Evolutionary conservation across 352 stramenopile genomes (phyloP).

Genomic region (Phytophthora colocasiae): DNA sequence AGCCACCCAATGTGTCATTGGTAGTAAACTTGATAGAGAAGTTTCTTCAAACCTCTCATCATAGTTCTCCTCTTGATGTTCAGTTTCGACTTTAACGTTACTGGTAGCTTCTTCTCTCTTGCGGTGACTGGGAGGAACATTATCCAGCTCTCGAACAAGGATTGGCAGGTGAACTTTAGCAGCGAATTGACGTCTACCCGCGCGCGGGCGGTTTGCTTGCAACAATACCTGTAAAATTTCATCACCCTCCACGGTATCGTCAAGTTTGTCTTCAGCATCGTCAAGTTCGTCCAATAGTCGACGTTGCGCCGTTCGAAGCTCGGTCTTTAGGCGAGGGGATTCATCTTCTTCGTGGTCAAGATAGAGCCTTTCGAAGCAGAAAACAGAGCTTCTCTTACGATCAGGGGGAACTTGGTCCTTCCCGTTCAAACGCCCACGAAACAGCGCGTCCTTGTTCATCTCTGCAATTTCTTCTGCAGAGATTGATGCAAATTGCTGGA

Average conservation of each 20-base stretch:
- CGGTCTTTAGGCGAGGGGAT: not conserved
- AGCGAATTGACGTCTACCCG: not conserved
- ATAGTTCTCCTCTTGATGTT: not conserved
- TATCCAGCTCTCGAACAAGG: not conserved
- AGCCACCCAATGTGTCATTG: slow-evolving; percentile 6
- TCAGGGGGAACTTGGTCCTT: slow-evolving; percentile 2
- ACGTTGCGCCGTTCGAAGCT: not conserved
- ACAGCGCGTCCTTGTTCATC: slow-evolving; percentile 4
- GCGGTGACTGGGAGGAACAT: no score
- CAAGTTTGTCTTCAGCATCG: not conserved
- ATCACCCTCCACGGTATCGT: slow-evolving; percentile 5
- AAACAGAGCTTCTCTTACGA: not conserved
- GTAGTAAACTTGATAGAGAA: not conserved
- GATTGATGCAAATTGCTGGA: slow-evolving; percentile 4
- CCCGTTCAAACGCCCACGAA: not conserved
- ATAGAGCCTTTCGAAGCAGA: not conserved
- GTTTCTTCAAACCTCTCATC: slow-evolving; percentile 1
- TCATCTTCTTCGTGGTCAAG: not conserved
- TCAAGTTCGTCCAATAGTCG: slow-evolving; percentile 2
- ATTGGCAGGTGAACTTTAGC: not conserved
- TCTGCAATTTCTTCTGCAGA: not conserved
- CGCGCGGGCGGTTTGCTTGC: not conserved
- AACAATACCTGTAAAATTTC: slow-evolving; percentile 24
- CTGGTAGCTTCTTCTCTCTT: no score
- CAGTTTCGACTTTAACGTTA: not conserved